Evolutionary conservation across 306 rosid genomes (phyloP), one percentile per base, ranked within the genome.

Genomic region (Fragaria nilgerrensis): DNA sequence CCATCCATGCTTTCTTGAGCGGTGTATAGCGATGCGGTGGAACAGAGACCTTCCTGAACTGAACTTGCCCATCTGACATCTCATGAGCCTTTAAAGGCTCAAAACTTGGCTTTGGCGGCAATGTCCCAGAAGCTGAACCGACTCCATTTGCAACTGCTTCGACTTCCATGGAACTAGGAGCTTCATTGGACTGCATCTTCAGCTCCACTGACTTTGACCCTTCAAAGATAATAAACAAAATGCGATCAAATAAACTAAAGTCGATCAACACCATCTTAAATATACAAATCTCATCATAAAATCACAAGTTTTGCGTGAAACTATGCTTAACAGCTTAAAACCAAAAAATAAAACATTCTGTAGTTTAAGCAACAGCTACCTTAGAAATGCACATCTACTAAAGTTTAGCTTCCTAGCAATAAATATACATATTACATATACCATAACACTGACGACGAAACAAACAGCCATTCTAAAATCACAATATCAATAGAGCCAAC

Each of bases 1-100:
- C 95, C 98, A 93, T 87, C 96, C 98, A 93, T 55, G 81, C 84
- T 82, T 93, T 93, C 90, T 88, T 93, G 73, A 93, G 96, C 53
- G 96, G 98, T 0, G 94, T 79, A 43, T 86, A 93, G 2, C 98
- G 91, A 85, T 93, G 95, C 0, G 89, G 90, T 3, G 98, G 98
- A 77, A 93, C 98, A 5, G 92, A 84, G 68, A 93, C 94, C 78
- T 85, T 89, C 29, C 90, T 86, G 70, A 93, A 93, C 76, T 93
- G 98, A 79, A 93, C 88, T 78, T 74, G 87, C 32, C 95, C 96
- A 89, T 90, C 88, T 16, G 91, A 86, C 93, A 93, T 90, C 87
- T 91, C 98, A 86, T 89, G 95, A 70, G 98, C 88, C 79, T 88
- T 93, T 84, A 90, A 82, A 62, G 98, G 91, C 63, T 85, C 85